Conservation (phyloP, 805 yeast species). For the Monosporozyma aerobia region DNA sequence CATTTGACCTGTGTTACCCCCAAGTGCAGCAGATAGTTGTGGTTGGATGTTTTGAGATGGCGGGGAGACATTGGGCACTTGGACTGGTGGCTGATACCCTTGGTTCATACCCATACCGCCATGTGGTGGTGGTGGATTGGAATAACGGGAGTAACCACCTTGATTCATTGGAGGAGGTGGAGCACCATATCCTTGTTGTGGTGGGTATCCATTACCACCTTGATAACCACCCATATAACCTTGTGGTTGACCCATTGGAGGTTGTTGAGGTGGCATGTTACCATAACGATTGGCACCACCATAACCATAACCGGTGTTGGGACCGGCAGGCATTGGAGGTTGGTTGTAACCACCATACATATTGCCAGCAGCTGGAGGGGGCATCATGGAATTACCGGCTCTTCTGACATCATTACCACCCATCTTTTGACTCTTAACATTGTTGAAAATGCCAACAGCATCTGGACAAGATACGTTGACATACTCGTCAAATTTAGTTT, state of each 20-base stretch:
- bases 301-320: slow-evolving; percentile 5
- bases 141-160: slow-evolving; percentile 16
- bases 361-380: background rate
- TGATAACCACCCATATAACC: slow-evolving; percentile 6
- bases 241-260: slow-evolving; percentile 9
- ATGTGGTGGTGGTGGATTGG: slow-evolving; percentile 2
- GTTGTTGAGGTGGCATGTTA: slow-evolving; percentile 16
- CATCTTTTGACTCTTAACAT: slow-evolving; percentile 19
- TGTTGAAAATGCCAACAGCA: slow-evolving; percentile 41
- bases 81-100: slow-evolving; percentile 11
- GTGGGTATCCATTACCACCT: slow-evolving; percentile 6
- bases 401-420: slow-evolving; percentile 1
- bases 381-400: slow-evolving; percentile 1
- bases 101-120: slow-evolving; percentile 1
- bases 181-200: slow-evolving; percentile 11
- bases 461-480: slow-evolving; percentile 55
- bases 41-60: slow-evolving; percentile 21
- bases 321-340: slow-evolving; percentile 1
- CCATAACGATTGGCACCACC: slow-evolving; percentile 1
- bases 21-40: slow-evolving; percentile 19
- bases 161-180: slow-evolving; percentile 15
- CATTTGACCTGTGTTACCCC: slow-evolving; percentile 18
- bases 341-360: slow-evolving; percentile 2
- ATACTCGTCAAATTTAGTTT: slow-evolving; percentile 77
- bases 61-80: slow-evolving; percentile 14